Evolutionary conservation across 2,329 filamentous ascomycete species (phyloP).

Genomic region (Monosporascus sp.): DNA sequence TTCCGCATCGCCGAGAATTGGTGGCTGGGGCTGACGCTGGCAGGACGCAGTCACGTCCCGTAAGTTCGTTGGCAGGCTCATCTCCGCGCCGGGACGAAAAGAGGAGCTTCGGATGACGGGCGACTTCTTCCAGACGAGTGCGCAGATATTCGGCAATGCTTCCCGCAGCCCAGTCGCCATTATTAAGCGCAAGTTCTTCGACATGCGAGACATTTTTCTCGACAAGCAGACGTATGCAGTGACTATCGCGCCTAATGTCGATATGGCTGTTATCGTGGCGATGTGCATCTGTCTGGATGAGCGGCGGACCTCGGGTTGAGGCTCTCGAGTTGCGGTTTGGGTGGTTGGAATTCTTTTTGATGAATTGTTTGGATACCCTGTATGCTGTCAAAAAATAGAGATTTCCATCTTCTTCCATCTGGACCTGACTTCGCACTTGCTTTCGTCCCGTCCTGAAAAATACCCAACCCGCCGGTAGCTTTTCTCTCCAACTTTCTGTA

Average conservation of each 20-base stretch:
- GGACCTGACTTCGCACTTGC: no score
- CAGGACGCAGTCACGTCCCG: slow-evolving; percentile 41
- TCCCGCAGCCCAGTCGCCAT: slow-evolving; percentile 48
- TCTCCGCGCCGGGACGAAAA: slow-evolving; percentile 37
- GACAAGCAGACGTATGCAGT: slow-evolving; percentile 63
- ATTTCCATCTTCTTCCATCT: no score
- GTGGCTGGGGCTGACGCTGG: slow-evolving; percentile 4
- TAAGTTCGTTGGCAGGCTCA: slow-evolving; percentile 55
- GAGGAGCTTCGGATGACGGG: slow-evolving; percentile 54
- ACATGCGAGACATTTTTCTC: slow-evolving; percentile 51
- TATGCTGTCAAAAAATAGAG: no score
- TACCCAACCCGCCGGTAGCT: no score
- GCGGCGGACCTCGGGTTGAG: slow-evolving; percentile 31
- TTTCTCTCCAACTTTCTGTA: no score
- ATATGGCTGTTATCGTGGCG: slow-evolving; percentile 60
- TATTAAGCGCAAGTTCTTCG: slow-evolving; percentile 56
- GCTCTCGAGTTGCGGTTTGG: no score
- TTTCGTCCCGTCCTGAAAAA: no score
- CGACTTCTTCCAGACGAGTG: slow-evolving; percentile 53
- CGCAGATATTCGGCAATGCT: slow-evolving; percentile 51
- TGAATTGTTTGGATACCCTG: no score
- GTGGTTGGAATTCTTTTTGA: no score
- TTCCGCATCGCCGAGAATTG: no score
- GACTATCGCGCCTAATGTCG: slow-evolving; percentile 58
- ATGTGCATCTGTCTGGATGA: slow-evolving; percentile 67